phyloP scores from a whole-genome alignment of 352 stramenopile species.

The Pythium guiyangense region DNA sequence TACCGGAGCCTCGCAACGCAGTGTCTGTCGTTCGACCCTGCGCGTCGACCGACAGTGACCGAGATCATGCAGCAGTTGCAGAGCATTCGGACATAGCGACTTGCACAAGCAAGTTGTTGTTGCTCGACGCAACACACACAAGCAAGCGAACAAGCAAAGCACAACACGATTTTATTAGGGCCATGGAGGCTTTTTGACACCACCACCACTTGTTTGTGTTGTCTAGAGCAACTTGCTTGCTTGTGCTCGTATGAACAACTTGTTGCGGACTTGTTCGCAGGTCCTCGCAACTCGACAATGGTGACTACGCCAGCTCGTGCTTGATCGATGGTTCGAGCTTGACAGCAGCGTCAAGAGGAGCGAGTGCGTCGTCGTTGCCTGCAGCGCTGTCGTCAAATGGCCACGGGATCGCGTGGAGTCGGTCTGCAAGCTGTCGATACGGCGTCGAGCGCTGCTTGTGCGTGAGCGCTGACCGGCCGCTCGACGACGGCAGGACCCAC shows the following conservation, averaged over 20 bases:
- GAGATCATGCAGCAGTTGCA: conserved; percentile 30
- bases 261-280: too few species aligned
- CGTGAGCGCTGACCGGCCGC: conserved; percentile 76
- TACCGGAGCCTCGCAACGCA: conserved; percentile 35
- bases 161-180: neutral
- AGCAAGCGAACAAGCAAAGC: neutral
- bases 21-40: conserved; percentile 49
- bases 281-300: too few species aligned
- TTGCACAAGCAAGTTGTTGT: neutral
- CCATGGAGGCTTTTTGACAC: too few species aligned
- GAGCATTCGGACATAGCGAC: neutral
- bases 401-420: conserved; percentile 61
- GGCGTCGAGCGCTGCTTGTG: conserved; percentile 57
- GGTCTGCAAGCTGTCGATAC: conserved; percentile 63
- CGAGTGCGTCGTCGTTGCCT: neutral
- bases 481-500: conserved; percentile 82
- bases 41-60: conserved; percentile 28
- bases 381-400: neutral
- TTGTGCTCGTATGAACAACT: too few species aligned
- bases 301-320: neutral
- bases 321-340: neutral
- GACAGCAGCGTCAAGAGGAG: neutral
- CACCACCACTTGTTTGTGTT: too few species aligned
- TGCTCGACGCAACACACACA: too few species aligned
- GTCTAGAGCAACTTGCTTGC: too few species aligned